Base-by-base conservation (phyloP, 2,329 filamentous ascomycete species). In the Calycina herbarum region DNA sequence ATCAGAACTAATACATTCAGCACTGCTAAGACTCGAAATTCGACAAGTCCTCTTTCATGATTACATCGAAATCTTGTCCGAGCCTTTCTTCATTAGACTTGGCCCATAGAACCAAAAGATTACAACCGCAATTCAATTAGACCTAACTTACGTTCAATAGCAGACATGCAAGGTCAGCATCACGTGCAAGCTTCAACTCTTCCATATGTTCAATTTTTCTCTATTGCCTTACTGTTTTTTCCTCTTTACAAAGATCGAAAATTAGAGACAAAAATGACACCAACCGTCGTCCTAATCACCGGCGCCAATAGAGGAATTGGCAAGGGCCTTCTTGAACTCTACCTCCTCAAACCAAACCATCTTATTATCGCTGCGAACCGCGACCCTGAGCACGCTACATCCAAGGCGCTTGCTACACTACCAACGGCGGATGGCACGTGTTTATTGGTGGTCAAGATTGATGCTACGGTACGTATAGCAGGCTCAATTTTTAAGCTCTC, bases 311-410 rank as follows among this genome's bases (percentile, higher is more conserved):
- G 59, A 70, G 76, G 76, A 72, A 65, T 60, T 57, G 64, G 29
- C n/a, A 17, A 45, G 24, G 64, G 64, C 31, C 56, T 63, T 17
- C 40, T 66, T 8, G 20, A 56, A 29, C 38, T 31, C 57, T 63
- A 59, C 45, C 64, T 66, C 29, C 27, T 15, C 17, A 54, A 57
- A 42, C 40, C 79, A 5, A 71, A 77, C 61, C 73, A 75, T 48
- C 78, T 68, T 31, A 75, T 81, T 56, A 76, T 81, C 27, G 78
- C 77, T 20, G 76, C 74, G 15, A 74, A 77, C 45, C 77, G 78
- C 35, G 72, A 78, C n/a, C 70, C 67, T 3, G 57, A 68, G 0
- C 67, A 74, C 58, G 42, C 70, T 8, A 71, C 71, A n/a, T 72
- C 76, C 2, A 63, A 74, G 6, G 71, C 73, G 8, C 72, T 80